Base-by-base conservation (phyloP, 2,329 filamentous ascomycete genomes). In the Aureobasidium sp. region DNA sequence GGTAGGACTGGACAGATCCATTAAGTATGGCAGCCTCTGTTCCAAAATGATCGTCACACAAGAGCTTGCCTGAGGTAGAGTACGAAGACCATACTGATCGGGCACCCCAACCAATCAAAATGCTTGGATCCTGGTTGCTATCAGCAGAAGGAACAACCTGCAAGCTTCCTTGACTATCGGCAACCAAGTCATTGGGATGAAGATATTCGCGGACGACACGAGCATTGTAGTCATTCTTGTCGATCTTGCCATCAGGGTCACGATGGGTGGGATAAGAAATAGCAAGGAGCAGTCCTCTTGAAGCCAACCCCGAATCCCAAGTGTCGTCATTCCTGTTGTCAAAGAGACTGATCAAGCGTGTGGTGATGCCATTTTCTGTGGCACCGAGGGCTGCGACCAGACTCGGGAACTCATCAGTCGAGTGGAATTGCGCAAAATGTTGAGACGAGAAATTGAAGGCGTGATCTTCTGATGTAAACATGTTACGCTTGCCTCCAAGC, bases 81-180 rank as follows among this genome's bases (percentile, higher is more conserved):
- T 73, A 82, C 66, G 84, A 81, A 13, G 76, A 80, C 62, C 77
- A 78, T 0, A 78, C 76, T 1, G 80, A 78, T 13, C 74, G 75
- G n/a, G 79, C 77, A 12, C 82, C 83, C 82, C 82, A 86, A 63
- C 82, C 81, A 29, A 86, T 76, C 15, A 69, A 41, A 20, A 70
- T 59, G 24, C 39, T 64, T 24, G 67, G 63, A 34, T 67, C 63
- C n/a, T 61, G n/a, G 5, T 55, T 26, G 5, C 15, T 29, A 15
- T 50, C 37, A 4, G 29, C 24, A 8, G 63, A 47, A 6, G 64
- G 62, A 15, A 70, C 41, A 20, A 67, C 29, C 39, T 69, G 69
- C 36, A 69, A 44, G 4, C 64, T 67, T 5, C 69, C 69, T 64
- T 70, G 69, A 4, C 67, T 67, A 9, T 63, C 64, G n/a, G 68